Conservation (phyloP, 176 grass and related monocot species). For the Aegilops bicornis region DNA sequence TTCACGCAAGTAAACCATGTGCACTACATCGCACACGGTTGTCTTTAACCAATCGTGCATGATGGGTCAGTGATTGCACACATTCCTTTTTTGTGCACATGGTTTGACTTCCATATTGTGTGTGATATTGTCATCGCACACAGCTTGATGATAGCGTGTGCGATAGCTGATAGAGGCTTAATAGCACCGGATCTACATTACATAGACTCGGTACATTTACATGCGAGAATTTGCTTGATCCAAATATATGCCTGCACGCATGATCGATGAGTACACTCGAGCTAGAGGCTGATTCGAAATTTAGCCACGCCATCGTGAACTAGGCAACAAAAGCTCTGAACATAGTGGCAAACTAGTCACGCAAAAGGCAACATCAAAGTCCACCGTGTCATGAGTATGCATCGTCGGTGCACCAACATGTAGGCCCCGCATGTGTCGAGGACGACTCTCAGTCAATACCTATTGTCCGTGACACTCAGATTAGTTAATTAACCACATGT, state of each 20-base stretch:
- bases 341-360: constrained; percentile 44
- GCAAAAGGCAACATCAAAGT: constrained; percentile 18
- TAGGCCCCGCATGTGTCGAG: constrained; percentile 11
- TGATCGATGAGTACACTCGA: not conserved
- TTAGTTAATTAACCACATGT: constrained; percentile 1
- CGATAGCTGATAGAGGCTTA: too few relatives aligned
- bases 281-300: constrained; percentile 26
- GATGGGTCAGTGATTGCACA: too few relatives aligned
- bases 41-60: too few relatives aligned
- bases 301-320: constrained; percentile 33
- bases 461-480: not conserved
- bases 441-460: not conserved
- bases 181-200: not conserved
- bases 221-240: not conserved
- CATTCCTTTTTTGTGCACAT: too few relatives aligned
- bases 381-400: constrained; percentile 40
- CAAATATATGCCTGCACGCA: not conserved
- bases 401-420: constrained; percentile 55
- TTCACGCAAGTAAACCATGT: too few relatives aligned
- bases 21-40: too few relatives aligned
- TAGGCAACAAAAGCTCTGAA: constrained; percentile 47
- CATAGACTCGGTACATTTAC: not conserved
- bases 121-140: too few relatives aligned
- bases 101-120: too few relatives aligned
- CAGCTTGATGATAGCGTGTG: too few relatives aligned